Evolutionary conservation across 2,329 filamentous ascomycete genomes (phyloP).

Genomic region (Neurospora sp.): DNA sequence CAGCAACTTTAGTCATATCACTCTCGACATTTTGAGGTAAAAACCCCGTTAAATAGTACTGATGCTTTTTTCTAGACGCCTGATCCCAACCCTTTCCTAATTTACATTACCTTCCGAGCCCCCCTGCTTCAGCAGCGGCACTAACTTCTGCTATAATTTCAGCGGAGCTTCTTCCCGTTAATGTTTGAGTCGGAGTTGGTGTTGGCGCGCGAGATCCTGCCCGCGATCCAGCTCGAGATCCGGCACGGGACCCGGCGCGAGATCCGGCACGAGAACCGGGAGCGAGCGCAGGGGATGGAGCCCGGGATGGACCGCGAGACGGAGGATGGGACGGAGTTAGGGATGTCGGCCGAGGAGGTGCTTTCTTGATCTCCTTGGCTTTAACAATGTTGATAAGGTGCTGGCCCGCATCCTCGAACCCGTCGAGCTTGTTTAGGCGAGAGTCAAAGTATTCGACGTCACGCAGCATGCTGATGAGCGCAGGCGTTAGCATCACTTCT

Average conservation of each 20-base stretch:
- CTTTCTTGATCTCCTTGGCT: constrained; percentile 38
- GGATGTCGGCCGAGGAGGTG: constrained; percentile 8
- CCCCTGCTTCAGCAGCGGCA: neutral
- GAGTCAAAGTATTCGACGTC: constrained; percentile 66
- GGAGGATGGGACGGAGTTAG: constrained; percentile 6
- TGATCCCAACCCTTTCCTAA: neutral
- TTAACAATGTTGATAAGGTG: constrained; percentile 56
- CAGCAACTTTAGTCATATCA: neutral
- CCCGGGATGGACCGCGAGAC: neutral
- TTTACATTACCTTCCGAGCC: neutral
- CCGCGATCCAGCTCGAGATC: neutral
- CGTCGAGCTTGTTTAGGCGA: constrained; percentile 67
- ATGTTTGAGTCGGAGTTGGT: neutral
- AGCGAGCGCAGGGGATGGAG: neutral
- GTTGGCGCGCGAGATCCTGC: neutral
- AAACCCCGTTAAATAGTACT: neutral
- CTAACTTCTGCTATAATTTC: neutral
- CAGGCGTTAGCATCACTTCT: constrained; percentile 1
- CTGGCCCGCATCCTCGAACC: constrained; percentile 63
- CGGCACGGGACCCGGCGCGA: neutral
- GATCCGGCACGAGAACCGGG: neutral
- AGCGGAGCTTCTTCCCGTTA: neutral
- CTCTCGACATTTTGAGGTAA: neutral
- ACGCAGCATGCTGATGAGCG: constrained; percentile 52
- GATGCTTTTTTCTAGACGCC: neutral